A percentile compares a stretch with the other conserved stretches of the same genome.
Conservation (phyloP, 1,284 basidiomycete species). For the Phellopilus nigrolimitatus region DNA sequence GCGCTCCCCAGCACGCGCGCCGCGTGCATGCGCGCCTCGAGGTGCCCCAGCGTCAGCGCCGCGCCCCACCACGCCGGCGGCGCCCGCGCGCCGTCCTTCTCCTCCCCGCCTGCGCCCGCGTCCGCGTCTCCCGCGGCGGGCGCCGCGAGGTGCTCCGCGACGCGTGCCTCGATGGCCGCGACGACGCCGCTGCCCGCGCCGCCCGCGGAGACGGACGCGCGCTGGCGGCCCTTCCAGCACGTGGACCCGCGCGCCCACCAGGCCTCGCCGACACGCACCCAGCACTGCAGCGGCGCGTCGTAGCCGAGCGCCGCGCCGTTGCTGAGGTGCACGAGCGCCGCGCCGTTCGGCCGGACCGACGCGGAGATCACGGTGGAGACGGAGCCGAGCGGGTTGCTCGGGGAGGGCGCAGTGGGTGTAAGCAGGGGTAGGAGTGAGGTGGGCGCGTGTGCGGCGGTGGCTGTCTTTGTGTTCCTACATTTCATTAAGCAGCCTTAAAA, state of each 20-base stretch:
- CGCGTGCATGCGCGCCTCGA: constrained; percentile 76
- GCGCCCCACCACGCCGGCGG: constrained; percentile 72
- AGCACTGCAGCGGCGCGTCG: constrained; percentile 59
- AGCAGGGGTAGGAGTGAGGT: constrained; percentile 60
- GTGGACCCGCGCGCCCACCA: constrained; percentile 82
- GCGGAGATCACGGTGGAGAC: constrained; percentile 37
- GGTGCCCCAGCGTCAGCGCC: constrained; percentile 77
- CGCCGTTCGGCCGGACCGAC: constrained; percentile 70
- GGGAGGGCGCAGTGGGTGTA: constrained; percentile 21
- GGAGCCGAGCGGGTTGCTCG: constrained; percentile 11
- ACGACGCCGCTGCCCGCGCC: constrained; percentile 37
- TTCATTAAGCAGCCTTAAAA: constrained; percentile 12
- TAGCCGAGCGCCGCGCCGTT: constrained; percentile 74
- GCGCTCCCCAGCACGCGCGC: constrained; percentile 71
- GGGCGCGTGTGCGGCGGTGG: constrained; percentile 58
- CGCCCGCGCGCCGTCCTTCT: constrained; percentile 32
- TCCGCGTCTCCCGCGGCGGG: too few species aligned
- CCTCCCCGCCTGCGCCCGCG: too few species aligned
- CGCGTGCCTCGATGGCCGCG: constrained; percentile 49
- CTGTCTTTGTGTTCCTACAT: constrained; percentile 69
- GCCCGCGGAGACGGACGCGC: constrained; percentile 31
- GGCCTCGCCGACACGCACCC: constrained; percentile 69
- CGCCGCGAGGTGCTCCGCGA: constrained; percentile 39
- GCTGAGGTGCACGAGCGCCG: constrained; percentile 70
- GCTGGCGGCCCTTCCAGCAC: constrained; percentile 70